These are phyloP conservation scores for Cardamine occulta DNA, from an alignment of 345 rosid species.

Conservation along the genomic window DNA sequence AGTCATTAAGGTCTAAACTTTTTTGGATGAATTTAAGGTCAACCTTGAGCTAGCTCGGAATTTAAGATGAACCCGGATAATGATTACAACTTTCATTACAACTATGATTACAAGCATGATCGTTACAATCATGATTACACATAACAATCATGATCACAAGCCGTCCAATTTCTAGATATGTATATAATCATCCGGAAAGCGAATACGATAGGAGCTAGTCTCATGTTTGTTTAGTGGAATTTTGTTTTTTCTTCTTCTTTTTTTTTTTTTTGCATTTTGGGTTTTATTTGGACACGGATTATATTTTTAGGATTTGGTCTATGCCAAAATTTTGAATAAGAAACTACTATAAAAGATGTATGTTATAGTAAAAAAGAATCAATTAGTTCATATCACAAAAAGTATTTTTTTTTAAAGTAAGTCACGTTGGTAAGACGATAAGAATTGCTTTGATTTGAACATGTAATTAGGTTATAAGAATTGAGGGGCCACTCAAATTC, in stretches of 20 bases:
- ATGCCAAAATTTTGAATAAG: neutral
- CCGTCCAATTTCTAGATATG: neutral
- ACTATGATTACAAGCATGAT: too few species aligned
- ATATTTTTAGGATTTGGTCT: neutral
- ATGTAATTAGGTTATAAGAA: slow-evolving; percentile 36
- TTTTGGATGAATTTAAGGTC: neutral
- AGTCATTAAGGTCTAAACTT: neutral
- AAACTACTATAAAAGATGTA: neutral
- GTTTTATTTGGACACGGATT: slow-evolving; percentile 26
- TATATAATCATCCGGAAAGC: slow-evolving; percentile 8
- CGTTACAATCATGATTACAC: too few species aligned
- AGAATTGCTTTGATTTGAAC: slow-evolving; percentile 13
- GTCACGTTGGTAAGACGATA: slow-evolving; percentile 27
- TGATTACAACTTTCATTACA: neutral
- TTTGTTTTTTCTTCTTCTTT: neutral
- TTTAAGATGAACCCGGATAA: neutral
- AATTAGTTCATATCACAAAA: slow-evolving; percentile 5
- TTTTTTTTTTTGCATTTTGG: neutral
- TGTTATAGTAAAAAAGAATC: neutral
- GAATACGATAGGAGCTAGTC: neutral
- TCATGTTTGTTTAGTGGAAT: slow-evolving; percentile 26
- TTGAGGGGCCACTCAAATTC: slow-evolving; percentile 39
- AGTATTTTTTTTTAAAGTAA: neutral
- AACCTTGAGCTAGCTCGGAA: neutral
- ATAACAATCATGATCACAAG: neutral